A percentile compares a stretch with the other conserved stretches of the same genome.
These are phyloP conservation scores for Phanerochaete sordida DNA, from an alignment of 768 basidiomycete genomes.

Conservation along the genomic window DNA sequence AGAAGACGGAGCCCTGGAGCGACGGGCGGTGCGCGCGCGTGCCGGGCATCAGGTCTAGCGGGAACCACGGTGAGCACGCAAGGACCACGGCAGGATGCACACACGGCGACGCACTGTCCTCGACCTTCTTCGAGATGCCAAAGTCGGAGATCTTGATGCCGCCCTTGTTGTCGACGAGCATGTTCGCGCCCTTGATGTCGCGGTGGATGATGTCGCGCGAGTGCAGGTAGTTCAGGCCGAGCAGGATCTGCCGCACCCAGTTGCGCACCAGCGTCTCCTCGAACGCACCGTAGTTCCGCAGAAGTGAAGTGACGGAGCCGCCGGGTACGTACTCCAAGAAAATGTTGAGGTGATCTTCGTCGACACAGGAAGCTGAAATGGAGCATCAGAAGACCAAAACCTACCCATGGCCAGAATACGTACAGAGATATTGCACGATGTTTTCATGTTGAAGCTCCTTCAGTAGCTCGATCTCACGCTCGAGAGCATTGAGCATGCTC, in stretches of 20 bases:
- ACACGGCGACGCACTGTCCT: slow-evolving; percentile 70
- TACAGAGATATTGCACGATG: slow-evolving; percentile 97
- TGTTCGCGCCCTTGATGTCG: slow-evolving; percentile 99
- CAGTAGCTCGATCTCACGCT: slow-evolving; percentile 91
- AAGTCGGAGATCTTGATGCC: slow-evolving; percentile 97
- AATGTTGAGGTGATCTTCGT: slow-evolving; percentile 89
- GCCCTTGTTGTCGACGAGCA: slow-evolving; percentile 96
- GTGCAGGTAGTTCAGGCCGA: slow-evolving; percentile 87
- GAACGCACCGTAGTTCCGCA: slow-evolving; percentile 91
- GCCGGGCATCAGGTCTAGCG: slow-evolving; percentile 43
- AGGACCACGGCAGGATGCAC: not conserved
- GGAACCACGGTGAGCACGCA: not conserved
- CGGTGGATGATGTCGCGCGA: slow-evolving; percentile 94
- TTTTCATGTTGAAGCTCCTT: slow-evolving; percentile 92
- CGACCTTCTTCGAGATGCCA: slow-evolving; percentile 96
- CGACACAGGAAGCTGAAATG: slow-evolving; percentile 84
- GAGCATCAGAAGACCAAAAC: no score
- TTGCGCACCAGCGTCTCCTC: slow-evolving; percentile 90
- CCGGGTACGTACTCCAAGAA: slow-evolving; percentile 97
- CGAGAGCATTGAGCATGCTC: slow-evolving; percentile 87
- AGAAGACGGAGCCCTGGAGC: slow-evolving; percentile 96
- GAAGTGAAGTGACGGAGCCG: slow-evolving; percentile 85
- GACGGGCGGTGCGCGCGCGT: slow-evolving; percentile 86
- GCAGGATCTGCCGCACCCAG: slow-evolving; percentile 89
- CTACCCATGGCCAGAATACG: no score